Conservation (phyloP, 176 grass and related monocot species). For the Eragrostis curvula region DNA sequence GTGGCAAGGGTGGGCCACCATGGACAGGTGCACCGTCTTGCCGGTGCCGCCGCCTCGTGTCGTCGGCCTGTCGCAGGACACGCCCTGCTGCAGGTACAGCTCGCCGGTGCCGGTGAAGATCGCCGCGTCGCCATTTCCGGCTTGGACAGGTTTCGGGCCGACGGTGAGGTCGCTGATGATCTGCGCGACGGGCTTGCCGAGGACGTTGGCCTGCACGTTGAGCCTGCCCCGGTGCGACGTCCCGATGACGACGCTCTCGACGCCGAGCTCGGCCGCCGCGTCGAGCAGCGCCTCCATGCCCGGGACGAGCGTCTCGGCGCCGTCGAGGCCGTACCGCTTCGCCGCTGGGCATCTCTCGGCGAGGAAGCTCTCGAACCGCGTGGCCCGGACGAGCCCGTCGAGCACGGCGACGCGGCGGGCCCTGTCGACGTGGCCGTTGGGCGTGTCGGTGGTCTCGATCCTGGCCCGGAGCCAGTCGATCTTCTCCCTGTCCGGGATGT, state of each 20-base stretch:
- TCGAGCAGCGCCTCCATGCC: conserved; percentile 99
- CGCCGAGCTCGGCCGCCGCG: conserved; percentile 66
- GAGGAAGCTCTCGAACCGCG: conserved; percentile 92
- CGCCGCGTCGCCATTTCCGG: conserved; percentile 67
- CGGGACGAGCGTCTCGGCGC: conserved; percentile 84
- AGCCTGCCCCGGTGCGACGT: conserved; percentile 96
- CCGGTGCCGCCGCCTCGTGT: conserved; percentile 56
- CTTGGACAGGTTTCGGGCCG: conserved; percentile 65
- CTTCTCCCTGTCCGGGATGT: conserved; percentile 84
- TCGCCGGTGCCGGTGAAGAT: conserved; percentile 92
- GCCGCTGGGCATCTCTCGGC: conserved; percentile 87
- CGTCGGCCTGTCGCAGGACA: conserved; percentile 80
- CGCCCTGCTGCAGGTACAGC: conserved; percentile 91
- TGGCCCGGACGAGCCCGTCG: conserved; percentile 92
- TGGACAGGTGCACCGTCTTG: conserved; percentile 82
- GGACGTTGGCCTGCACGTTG: conserved; percentile 87
- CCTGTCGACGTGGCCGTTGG: conserved; percentile 48
- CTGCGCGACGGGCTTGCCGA: conserved; percentile 80
- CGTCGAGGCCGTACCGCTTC: conserved; percentile 89
- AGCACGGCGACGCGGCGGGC: conserved; percentile 80
- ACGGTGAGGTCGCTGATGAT: conserved; percentile 93
- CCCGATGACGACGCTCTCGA: conserved; percentile 90
- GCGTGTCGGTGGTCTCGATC: conserved; percentile 67
- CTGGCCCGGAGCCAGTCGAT: conserved; percentile 87
- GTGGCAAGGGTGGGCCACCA: conserved; percentile 93